Evolutionary conservation across 768 basidiomycete genomes (phyloP), one percentile per base, ranked within the genome.

Genomic region (Podaxis sp.): DNA sequence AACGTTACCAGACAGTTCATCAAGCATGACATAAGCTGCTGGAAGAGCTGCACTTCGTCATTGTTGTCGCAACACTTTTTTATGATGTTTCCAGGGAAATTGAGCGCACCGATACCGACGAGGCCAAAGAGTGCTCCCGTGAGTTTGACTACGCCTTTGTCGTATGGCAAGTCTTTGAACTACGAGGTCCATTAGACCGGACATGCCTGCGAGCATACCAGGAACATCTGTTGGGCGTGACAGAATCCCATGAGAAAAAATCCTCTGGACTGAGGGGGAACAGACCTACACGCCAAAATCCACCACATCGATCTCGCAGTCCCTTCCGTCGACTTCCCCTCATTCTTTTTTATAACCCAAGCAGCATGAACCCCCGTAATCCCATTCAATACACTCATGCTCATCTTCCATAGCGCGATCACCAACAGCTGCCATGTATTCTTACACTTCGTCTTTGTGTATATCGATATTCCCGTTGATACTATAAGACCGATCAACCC

Each of bases 181-280:
- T 6, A 74, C 70, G 17, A 75, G 66, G 50, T 69, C 66, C 73
- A 75, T 75, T 15, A 75, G 68, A 6, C 73, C 74, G 24, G 63
- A 64, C 68, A 75, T 73, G 11, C 74, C 74, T 20, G 72, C 72
- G 33, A 75, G 61, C 73, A 74, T 74, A 1, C 71, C 69, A 46
- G 73, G 73, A 22, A 73, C 61, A 59, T 74, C 73, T 75, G 51
- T 7, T 6, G 13, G 5, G 33, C 8, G 6, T 30, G 1, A 30
- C 28, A 30, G 28, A 30, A 30, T 30, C 28, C 28, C 28, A 30
- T 30, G 28, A 30, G 28, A 30, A 6, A 30, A 30, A 0, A 30
- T 28, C 28, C 4, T 28, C 28, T 28, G 6, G 28, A 28, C 28
- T 28, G 28, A 28, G 28, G 28, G 28, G 28, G 6, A 12, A 17